These are phyloP conservation scores for Aspergillus sp. DNA, from an alignment of 2,329 filamentous ascomycete species.

Conservation along the genomic window DNA sequence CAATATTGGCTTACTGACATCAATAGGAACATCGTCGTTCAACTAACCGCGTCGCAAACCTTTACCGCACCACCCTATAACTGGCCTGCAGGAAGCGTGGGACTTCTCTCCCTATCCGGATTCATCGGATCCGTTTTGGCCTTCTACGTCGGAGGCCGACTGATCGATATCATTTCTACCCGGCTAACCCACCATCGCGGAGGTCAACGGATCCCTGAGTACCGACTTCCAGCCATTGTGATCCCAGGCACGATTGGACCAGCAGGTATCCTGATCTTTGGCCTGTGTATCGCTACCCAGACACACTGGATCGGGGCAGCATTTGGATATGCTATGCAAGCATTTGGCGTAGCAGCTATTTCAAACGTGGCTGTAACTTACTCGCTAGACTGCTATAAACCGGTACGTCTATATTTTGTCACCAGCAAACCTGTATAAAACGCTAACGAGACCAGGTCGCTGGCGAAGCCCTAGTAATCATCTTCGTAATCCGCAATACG, in stretches of 20 bases:
- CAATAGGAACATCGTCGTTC: slow-evolving; percentile 24
- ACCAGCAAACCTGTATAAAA: not conserved
- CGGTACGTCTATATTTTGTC: slow-evolving; percentile 7
- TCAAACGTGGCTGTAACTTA: slow-evolving; percentile 23
- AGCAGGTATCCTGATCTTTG: slow-evolving; percentile 18
- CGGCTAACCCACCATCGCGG: slow-evolving; percentile 16
- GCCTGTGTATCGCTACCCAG: slow-evolving; percentile 16
- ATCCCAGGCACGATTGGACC: slow-evolving; percentile 20
- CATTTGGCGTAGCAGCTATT: slow-evolving; percentile 20
- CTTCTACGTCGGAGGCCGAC: slow-evolving; percentile 21
- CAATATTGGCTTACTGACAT: not conserved
- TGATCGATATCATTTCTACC: slow-evolving; percentile 23
- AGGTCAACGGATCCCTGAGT: slow-evolving; percentile 18
- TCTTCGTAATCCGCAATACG: slow-evolving; percentile 22
- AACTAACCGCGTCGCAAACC: slow-evolving; percentile 19
- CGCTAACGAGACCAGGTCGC: slow-evolving; percentile 11
- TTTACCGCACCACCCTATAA: slow-evolving; percentile 21
- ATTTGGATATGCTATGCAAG: slow-evolving; percentile 21
- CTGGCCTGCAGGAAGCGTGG: slow-evolving; percentile 18
- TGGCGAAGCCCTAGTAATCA: slow-evolving; percentile 20
- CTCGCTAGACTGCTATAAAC: slow-evolving; percentile 18
- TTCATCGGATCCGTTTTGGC: slow-evolving; percentile 20
- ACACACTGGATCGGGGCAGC: slow-evolving; percentile 20
- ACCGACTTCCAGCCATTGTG: slow-evolving; percentile 20
- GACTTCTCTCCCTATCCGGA: slow-evolving; percentile 19